A percentile compares a stretch with the other conserved stretches of the same genome.
phyloP scores from a whole-genome alignment of 306 rosid genomes.

The Vigna mungo region DNA sequence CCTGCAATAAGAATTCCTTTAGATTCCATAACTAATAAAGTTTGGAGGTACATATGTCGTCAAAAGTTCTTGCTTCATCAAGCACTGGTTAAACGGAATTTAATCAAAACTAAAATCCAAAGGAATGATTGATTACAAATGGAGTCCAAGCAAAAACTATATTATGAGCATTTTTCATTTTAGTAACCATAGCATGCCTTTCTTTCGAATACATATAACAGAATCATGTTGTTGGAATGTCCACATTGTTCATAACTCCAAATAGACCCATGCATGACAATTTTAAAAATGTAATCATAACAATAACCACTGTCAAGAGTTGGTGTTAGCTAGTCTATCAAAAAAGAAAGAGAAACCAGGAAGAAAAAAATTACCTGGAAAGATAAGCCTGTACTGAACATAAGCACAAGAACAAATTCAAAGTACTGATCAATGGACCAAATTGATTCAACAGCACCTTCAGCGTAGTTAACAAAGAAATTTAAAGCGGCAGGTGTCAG shows the following conservation, averaged over 20 bases:
- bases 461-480: slow-evolving; percentile 86
- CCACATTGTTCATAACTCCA: slow-evolving; percentile 18
- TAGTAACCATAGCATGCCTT: neutral
- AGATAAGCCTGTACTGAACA: slow-evolving; percentile 99
- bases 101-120: slow-evolving; percentile 21
- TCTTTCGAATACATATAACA: neutral
- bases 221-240: neutral
- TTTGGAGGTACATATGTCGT: neutral
- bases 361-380: slow-evolving; percentile 75
- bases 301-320: slow-evolving; percentile 8
- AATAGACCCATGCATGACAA: neutral
- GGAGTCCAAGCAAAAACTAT: slow-evolving; percentile 2
- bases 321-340: neutral
- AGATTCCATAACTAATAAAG: slow-evolving; percentile 26
- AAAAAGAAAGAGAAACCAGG: slow-evolving; percentile 1
- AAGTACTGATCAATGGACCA: slow-evolving; percentile 99
- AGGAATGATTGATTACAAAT: slow-evolving; percentile 17
- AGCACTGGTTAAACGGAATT: slow-evolving; percentile 6
- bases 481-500: slow-evolving; percentile 92
- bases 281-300: slow-evolving; percentile 12
- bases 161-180: slow-evolving; percentile 6
- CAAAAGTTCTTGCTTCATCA: slow-evolving; percentile 12
- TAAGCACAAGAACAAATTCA: slow-evolving; percentile 91
- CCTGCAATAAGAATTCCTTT: slow-evolving; percentile 56
- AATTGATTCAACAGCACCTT: slow-evolving; percentile 93